A percentile compares a stretch with the other conserved stretches of the same genome.
Conservation (phyloP, 495 filamentous ascomycete genomes). For the Usnea hakonensis region DNA sequence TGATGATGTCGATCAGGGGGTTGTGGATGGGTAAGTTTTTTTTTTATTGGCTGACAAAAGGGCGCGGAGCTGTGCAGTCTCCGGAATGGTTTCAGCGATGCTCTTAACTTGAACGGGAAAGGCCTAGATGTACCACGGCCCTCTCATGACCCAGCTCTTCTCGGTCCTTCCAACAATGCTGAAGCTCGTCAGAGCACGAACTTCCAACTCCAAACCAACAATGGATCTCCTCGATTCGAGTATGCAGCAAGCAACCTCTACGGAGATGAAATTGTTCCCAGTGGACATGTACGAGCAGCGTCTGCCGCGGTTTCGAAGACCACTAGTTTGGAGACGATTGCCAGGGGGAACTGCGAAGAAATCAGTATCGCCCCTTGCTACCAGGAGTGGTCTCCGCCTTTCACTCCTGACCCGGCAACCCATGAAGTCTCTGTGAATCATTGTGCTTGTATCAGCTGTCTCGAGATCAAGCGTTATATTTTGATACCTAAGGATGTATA, state of each 20-base stretch:
- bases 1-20: slow-evolving; percentile 1
- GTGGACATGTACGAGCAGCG: background rate
- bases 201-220: background rate
- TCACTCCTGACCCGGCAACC: background rate
- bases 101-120: no score
- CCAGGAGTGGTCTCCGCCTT: background rate
- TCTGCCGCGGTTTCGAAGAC: background rate
- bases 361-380: background rate
- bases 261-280: background rate
- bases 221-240: background rate
- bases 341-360: background rate
- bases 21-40: background rate
- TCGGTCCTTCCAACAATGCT: background rate
- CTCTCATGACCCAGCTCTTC: no score
- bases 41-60: background rate
- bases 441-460: background rate
- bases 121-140: no score
- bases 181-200: background rate
- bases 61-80: background rate
- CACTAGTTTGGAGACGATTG: background rate
- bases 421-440: no score
- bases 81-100: no score
- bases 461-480: background rate
- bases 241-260: background rate
- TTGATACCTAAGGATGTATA: background rate